phyloP scores from a whole-genome alignment of 257 asterid species.

The Solanum okadae region DNA sequence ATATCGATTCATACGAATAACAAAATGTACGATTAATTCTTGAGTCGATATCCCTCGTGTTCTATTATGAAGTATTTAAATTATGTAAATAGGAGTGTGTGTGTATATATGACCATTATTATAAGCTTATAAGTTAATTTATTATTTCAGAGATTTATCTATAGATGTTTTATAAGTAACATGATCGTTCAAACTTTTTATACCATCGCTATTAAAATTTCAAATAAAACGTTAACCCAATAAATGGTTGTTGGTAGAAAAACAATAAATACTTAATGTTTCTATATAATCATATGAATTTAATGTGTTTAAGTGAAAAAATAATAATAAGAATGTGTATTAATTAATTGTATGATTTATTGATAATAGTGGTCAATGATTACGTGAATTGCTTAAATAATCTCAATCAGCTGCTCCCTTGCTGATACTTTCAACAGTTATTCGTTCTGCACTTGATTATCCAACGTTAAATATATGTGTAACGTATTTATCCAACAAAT shows the following conservation, averaged over 20 bases:
- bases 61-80: neutral
- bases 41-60: neutral
- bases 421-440: too few relatives aligned
- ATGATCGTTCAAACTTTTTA: too few relatives aligned
- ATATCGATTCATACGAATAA: too few relatives aligned
- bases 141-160: neutral
- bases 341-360: neutral
- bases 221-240: neutral
- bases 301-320: neutral
- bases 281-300: neutral
- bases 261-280: neutral
- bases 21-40: too few relatives aligned
- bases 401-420: neutral
- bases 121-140: neutral
- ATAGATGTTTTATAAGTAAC: neutral
- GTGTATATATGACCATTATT: neutral
- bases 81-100: neutral
- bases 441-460: too few relatives aligned
- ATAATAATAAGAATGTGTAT: too few relatives aligned
- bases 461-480: too few relatives aligned
- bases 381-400: neutral
- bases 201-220: neutral
- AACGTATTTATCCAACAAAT: too few relatives aligned
- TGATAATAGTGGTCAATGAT: neutral
- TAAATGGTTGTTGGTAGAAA: neutral